Evolutionary conservation across 116 monocot species (phyloP).

Genomic region (Posidonia oceanica): DNA sequence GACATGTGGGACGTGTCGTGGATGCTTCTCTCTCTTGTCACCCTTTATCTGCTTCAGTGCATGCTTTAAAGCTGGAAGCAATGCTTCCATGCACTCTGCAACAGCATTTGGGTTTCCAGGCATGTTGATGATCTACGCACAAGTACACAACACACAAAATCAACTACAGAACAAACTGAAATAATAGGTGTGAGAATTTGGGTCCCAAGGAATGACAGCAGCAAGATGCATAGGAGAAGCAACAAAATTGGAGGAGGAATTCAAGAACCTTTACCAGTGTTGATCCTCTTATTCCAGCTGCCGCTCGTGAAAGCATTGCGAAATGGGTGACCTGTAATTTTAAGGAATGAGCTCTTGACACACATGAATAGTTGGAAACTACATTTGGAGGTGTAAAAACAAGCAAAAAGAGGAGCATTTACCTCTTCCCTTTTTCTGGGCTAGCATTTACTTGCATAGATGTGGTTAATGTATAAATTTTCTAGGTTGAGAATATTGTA

Average conservation of each 20-base stretch:
- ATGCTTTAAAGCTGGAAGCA: slow-evolving; percentile 71
- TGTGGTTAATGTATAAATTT: no score
- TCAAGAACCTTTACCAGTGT: slow-evolving; percentile 47
- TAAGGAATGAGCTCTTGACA: neutral
- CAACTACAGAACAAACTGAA: neutral
- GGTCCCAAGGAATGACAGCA: neutral
- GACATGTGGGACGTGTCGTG: slow-evolving; percentile 73
- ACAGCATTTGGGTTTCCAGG: slow-evolving; percentile 95
- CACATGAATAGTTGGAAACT: neutral
- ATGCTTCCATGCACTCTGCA: slow-evolving; percentile 83
- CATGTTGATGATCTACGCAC: slow-evolving; percentile 81
- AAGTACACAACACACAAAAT: neutral
- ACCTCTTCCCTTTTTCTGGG: no score
- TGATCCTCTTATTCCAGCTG: slow-evolving; percentile 85
- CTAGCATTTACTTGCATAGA: no score
- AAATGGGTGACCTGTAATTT: slow-evolving; percentile 68
- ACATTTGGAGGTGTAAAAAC: no score
- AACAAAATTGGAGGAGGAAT: neutral
- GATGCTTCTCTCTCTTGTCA: slow-evolving; percentile 97
- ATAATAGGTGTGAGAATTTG: neutral
- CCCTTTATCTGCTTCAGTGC: slow-evolving; percentile 81
- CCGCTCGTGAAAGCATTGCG: slow-evolving; percentile 83
- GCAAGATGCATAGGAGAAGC: neutral
- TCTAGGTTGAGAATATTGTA: no score
- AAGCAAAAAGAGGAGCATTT: no score